Base-by-base conservation (phyloP, 805 yeast species). In the Saturnispora ahearnii region DNA sequence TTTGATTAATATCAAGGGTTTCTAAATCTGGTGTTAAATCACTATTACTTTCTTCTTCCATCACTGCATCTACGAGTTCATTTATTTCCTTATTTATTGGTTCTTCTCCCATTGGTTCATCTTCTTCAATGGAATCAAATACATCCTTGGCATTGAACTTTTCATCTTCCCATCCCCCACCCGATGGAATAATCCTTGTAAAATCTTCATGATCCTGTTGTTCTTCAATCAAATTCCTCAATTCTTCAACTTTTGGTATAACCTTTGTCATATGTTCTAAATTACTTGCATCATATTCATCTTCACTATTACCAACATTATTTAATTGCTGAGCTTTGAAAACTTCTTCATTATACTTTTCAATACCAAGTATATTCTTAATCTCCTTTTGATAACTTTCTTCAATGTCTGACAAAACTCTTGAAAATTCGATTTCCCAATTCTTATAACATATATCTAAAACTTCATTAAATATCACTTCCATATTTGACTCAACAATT, bases 121-220 rank as follows among this genome's bases (percentile, higher is more conserved):
- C 42, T 26, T 49, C 51, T 8, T 41, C 49, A 28, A 40, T 32
- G 5, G 49, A 41, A 12, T 46, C 49, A 32, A 41, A 41, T 4
- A 41, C 40, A 18, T 41, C 37, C 31, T 22, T 44, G 7, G 36
- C 37, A 28, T 15, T 24, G 18, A 30, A 22, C 9, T 31, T 7
- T 6, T 38, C 38, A 31, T 32, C 31, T 21, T 46, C 41, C 13
- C 31, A 21, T 6, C n/a, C 42, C 31, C 46, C 28, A 3, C 24
- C 32, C 6, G 15, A 60, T 1, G 73, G 71, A 48, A 67, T 54
- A 2, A 70, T 59, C 69, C 64, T 69, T 0, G 73, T 68, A 68
- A 70, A 65, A 50, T 68, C 73, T 5, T 66, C 52, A n/a, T 45
- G 34, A 40, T 51, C 21, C 6, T 32, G 26, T 3, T 59, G n/a